Evolutionary conservation across 768 basidiomycete genomes (phyloP), one percentile per base, ranked within the genome.

Genomic region (Russula abietina): DNA sequence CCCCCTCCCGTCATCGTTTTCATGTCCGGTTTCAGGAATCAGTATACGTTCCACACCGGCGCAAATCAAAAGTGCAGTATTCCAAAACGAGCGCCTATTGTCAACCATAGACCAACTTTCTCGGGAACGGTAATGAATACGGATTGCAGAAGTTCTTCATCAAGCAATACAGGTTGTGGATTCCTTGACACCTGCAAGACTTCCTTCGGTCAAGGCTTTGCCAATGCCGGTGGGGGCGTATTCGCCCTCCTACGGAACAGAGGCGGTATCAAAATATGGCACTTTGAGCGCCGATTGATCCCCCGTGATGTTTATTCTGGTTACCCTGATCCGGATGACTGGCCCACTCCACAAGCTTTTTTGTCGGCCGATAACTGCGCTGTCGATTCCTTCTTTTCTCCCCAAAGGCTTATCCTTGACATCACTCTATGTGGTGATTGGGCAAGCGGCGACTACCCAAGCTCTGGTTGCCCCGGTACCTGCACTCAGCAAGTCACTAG

Each of bases 251-350:
- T 56, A 24, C n/a, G 57, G 53, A 32, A 60, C 38, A 22, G 14
- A 24, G 7, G 4, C 1, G 59, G 59, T 26, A n/a, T 66, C 14
- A 57, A 41, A 51, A 56, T 60, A 9, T 66, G 65, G 65, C 45
- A 49, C 55, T 64, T 64, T 28, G 38, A 30, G 30, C 58, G 62
- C 24, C 19, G 30, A 10, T 64, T 41, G 8, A 55, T 66, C 48
- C 65, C 65, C 10, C 10, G 22, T 45, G 62, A 66, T 36, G 53
- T 57, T 30, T 7, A 8, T 7, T 28, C n/a, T 6, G 45, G 50
- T 17, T 1, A 53, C 1, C 65, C 65, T 11, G 8, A 57, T 10
- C 55, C 62, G 5, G 16, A 33, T 14, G 32, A 38, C 48, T 64
- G 65, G 65, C 50, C 62, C 2, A 1, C 28, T 22, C 55, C 62